Evolutionary conservation across 371 early-diverging fungal species (phyloP), one percentile per base, ranked within the genome.

Genomic region (Parasitella parasitica): DNA sequence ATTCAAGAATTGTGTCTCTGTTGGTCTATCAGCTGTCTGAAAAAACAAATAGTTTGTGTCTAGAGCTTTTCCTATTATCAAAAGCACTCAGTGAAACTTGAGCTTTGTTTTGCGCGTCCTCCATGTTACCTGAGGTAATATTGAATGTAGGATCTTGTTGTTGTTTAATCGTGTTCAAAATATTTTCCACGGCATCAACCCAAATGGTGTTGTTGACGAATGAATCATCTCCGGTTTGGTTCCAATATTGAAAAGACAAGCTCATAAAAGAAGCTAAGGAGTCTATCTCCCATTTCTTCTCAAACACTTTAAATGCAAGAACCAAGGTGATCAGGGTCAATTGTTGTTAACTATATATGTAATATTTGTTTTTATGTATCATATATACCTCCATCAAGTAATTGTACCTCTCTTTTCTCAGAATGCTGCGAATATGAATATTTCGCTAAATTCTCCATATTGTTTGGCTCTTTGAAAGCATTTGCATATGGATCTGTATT

Each of bases 231-330:
- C 69, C 67, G 1, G 83, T 76, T 20, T 67, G 54, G 13, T 54
- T 41, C 82, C 81, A 80, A 46, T 81, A 82, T 8, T 70, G 65
- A 49, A 72, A 69, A 2, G 80, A 75, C 12, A 86, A 63, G 8
- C 79, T 62, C 38, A 86, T 66, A 37, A 85, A 86, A 0, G 85
- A 81, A 15, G 78, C 80, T 6, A 85, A 62, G 0, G 81, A 80
- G 64, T 86, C 87, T 38, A 85, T 67, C 58, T 85, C 84, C 72
- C 76, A 86, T 59, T 82, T 83, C 11, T 59, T 43, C 54, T 83
- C 84, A 16, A 51, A 81, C 3, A 81, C 74, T 69, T n/a, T n/a
- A n/a, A 35, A 39, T 26, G 6, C 9, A 51, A n/a, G n/a, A 11
- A 36, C 12, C 43, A 22, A 53, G 9, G 43, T n/a, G n/a, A n/a